These are phyloP conservation scores for Torrubiellomyces zombiae DNA, from an alignment of 2,329 filamentous ascomycete genomes.

Conservation along the genomic window DNA sequence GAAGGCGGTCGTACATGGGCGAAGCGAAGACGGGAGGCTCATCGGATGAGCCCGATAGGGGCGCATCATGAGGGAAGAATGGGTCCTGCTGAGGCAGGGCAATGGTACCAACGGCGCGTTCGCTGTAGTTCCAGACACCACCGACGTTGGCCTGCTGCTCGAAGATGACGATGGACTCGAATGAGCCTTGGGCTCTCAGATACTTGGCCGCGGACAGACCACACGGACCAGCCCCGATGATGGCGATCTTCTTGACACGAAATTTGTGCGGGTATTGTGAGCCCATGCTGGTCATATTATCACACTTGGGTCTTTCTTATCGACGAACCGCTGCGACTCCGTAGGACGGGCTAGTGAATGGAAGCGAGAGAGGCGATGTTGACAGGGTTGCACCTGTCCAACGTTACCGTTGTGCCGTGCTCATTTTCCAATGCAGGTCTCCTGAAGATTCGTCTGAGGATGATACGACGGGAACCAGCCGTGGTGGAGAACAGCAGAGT, in stretches of 20 bases:
- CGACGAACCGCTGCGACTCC: too few relatives aligned
- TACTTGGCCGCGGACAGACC: conserved; percentile 72
- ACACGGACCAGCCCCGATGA: conserved; percentile 70
- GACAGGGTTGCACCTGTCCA: too few relatives aligned
- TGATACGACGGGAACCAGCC: too few relatives aligned
- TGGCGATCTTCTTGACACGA: conserved; percentile 45
- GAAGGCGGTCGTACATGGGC: conserved; percentile 65
- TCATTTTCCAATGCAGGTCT: too few relatives aligned
- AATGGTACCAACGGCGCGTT: conserved; percentile 26
- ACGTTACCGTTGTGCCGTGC: too few relatives aligned
- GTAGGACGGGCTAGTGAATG: too few relatives aligned
- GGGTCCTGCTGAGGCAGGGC: conserved; percentile 54
- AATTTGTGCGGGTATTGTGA: conserved; percentile 18
- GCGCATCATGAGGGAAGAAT: conserved; percentile 44
- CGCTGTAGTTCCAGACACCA: conserved; percentile 74
- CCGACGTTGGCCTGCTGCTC: conserved; percentile 66
- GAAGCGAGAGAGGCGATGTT: too few relatives aligned
- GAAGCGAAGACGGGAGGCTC: conserved; percentile 51
- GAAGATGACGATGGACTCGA: conserved; percentile 57
- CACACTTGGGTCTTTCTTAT: too few relatives aligned
- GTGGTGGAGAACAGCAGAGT: too few relatives aligned
- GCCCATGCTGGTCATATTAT: conserved; percentile 15
- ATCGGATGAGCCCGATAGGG: conserved; percentile 28
- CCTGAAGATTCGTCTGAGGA: too few relatives aligned
- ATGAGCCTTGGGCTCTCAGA: conserved; percentile 49